Evolutionary conservation across 768 basidiomycete species (phyloP).

Genomic region (Tulasnella sp.): DNA sequence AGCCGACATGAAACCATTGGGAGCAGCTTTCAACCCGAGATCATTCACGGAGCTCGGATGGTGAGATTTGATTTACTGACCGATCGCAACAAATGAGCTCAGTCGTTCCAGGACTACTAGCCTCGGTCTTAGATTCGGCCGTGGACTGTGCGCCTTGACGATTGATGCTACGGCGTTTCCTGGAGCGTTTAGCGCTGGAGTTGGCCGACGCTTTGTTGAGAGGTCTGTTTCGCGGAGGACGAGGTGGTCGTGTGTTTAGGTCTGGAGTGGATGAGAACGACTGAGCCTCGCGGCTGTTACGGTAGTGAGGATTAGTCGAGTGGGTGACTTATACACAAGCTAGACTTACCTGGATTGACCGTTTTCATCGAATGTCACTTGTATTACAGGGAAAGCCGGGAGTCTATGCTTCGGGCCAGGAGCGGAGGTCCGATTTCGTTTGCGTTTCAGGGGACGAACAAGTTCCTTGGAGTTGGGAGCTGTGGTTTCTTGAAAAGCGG

Average conservation of each 20-base stretch:
- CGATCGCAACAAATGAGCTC: conserved; percentile 1
- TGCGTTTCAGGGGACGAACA: neutral
- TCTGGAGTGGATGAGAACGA: neutral
- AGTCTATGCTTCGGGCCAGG: neutral
- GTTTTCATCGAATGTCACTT: neutral
- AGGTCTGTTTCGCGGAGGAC: neutral
- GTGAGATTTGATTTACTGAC: neutral
- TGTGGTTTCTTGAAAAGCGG: neutral
- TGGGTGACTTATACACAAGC: neutral
- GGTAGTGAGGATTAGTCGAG: neutral
- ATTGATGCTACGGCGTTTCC: neutral
- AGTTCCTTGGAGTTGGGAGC: neutral
- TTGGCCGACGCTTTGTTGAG: neutral
- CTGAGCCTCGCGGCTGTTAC: neutral
- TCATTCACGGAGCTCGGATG: neutral
- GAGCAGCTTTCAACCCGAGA: neutral
- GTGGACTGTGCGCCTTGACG: neutral
- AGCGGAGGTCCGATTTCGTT: neutral
- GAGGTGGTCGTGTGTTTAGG: neutral
- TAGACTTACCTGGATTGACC: neutral
- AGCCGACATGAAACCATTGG: conserved; percentile 24
- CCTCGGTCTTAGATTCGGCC: neutral
- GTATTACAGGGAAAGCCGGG: neutral
- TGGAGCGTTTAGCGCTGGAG: neutral
- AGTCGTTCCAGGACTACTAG: neutral